A percentile compares a stretch with the other conserved stretches of the same genome.
Conservation (phyloP, 192 early-diverging fungal species). For the Linnemannia hyalina region DNA sequence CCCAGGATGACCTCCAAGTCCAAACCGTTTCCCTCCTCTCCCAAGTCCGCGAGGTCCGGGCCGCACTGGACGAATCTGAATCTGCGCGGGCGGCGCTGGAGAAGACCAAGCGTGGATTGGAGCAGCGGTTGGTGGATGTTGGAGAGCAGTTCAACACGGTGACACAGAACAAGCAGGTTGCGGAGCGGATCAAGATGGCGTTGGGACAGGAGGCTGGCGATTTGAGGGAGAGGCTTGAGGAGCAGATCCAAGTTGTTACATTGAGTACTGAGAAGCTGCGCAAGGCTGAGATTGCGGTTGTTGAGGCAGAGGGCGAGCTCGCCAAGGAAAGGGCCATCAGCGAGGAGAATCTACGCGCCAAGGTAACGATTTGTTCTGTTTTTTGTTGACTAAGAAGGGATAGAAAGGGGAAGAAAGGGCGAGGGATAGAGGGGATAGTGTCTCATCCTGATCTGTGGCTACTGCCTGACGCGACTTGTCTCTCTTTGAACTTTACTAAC, state of each 20-base stretch:
- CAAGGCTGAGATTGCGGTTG: constrained; percentile 74
- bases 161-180: constrained; percentile 75
- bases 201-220: constrained; percentile 83
- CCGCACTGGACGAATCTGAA: constrained; percentile 76
- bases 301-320: constrained; percentile 77
- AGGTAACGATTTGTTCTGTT: constrained; percentile 27
- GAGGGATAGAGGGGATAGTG: neutral
- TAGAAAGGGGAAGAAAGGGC: neutral
- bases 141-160: constrained; percentile 75
- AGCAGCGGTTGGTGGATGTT: constrained; percentile 82
- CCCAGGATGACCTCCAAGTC: constrained; percentile 73
- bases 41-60: constrained; percentile 72
- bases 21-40: constrained; percentile 65
- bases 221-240: constrained; percentile 79
- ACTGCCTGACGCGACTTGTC: neutral
- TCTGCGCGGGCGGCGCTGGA: constrained; percentile 74
- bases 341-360: constrained; percentile 63
- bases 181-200: constrained; percentile 75
- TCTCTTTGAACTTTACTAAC: neutral
- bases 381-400: neutral
- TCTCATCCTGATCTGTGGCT: neutral
- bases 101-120: constrained; percentile 78
- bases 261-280: constrained; percentile 75
- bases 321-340: constrained; percentile 73
- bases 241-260: constrained; percentile 76